A percentile compares a stretch with the other conserved stretches of the same genome.
Conservation (phyloP, 2,329 filamentous ascomycete species). For the Penicillium sp. region DNA sequence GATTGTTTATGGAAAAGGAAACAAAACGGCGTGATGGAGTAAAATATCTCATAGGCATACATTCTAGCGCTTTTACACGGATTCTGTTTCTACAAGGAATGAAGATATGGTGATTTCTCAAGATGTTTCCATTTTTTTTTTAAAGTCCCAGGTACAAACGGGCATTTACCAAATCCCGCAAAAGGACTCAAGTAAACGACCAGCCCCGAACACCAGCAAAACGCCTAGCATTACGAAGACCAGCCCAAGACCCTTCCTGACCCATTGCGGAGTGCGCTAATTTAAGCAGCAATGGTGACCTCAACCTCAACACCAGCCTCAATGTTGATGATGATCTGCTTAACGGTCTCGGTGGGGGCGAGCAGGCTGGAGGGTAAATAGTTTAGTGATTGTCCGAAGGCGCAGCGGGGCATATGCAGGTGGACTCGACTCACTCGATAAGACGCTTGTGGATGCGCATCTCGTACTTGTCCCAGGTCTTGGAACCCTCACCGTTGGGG, state of each 20-base stretch:
- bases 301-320: conserved; percentile 59
- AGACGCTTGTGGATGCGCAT: conserved; percentile 99
- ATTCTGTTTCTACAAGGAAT: not conserved
- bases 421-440: conserved; percentile 72
- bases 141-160: conserved; percentile 36
- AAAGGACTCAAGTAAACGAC: conserved; percentile 20
- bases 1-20: too few species aligned
- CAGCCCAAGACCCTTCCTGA: conserved; percentile 30
- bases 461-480: conserved; percentile 99
- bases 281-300: conserved; percentile 58
- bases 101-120: conserved; percentile 21
- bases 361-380: conserved; percentile 66
- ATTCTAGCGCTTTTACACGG: conserved; percentile 1
- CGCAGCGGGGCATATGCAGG: not conserved
- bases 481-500: conserved; percentile 98
- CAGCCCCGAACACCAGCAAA: conserved; percentile 19
- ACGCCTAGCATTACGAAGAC: conserved; percentile 23
- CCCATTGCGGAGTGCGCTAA: conserved; percentile 25
- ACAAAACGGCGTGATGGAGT: conserved; percentile 5
- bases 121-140: conserved; percentile 39
- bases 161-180: conserved; percentile 32
- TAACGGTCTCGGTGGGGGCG: conserved; percentile 83
- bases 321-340: conserved; percentile 60
- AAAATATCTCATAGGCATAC: not conserved
- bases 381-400: conserved; percentile 1